Percentiles rank a stretch among this genome's conserved stretches.
These are phyloP conservation scores for Phoma sp. DNA, from an alignment of 2,329 filamentous ascomycete species.

Conservation along the genomic window DNA sequence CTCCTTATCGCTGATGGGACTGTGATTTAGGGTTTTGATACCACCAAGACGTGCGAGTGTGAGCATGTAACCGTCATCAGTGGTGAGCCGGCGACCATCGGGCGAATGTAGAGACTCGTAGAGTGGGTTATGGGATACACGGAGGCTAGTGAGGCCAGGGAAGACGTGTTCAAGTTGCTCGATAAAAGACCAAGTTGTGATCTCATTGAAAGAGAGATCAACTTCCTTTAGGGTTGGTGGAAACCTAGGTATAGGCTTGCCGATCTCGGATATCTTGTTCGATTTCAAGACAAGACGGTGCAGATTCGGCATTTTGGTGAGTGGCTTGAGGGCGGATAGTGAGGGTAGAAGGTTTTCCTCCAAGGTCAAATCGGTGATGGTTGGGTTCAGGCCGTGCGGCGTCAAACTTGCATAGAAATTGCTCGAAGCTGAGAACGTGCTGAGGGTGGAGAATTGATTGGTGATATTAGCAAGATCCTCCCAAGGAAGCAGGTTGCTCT, in stretches of 20 bases:
- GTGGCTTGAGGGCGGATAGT: constrained; percentile 62
- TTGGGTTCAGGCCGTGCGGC: constrained; percentile 51
- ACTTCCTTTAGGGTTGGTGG: constrained; percentile 46
- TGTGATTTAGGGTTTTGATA: constrained; percentile 75
- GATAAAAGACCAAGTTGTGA: constrained; percentile 72
- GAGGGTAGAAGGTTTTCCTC: constrained; percentile 73
- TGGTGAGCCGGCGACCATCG: constrained; percentile 53
- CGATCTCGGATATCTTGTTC: constrained; percentile 67
- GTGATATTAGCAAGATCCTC: constrained; percentile 49
- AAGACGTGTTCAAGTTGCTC: constrained; percentile 71
- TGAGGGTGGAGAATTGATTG: constrained; percentile 62
- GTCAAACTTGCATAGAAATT: constrained; percentile 47
- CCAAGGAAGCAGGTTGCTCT: constrained; percentile 54
- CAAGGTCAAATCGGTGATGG: constrained; percentile 68
- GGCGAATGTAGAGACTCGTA: constrained; percentile 63
- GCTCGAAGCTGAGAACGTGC: constrained; percentile 54
- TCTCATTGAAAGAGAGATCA: constrained; percentile 55
- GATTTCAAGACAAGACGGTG: constrained; percentile 69
- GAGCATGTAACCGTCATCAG: constrained; percentile 88
- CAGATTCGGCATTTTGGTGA: constrained; percentile 64
- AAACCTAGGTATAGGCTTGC: constrained; percentile 32
- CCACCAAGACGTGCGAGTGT: constrained; percentile 75
- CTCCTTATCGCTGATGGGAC: constrained; percentile 70
- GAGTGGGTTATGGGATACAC: constrained; percentile 85
- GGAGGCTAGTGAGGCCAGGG: constrained; percentile 75